These are phyloP conservation scores for Phaeosphaeria sp. DNA, from an alignment of 2,329 filamentous ascomycete species.

Conservation along the genomic window DNA sequence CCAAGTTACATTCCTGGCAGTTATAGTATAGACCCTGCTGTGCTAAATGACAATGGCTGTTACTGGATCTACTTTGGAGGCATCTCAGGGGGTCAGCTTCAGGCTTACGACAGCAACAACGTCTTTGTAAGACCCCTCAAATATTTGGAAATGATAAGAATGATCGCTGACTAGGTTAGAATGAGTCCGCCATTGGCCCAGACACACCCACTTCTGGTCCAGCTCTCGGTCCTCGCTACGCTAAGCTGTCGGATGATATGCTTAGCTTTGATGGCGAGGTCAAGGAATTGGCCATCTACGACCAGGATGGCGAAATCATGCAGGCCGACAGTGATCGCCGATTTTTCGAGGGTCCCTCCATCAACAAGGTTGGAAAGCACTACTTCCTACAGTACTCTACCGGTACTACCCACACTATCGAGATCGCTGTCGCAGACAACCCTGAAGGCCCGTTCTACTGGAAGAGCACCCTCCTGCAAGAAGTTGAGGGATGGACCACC, in stretches of 20 bases:
- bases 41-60: constrained; percentile 71
- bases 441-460: constrained; percentile 77
- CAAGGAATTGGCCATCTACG: constrained; percentile 68
- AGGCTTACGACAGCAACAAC: constrained; percentile 69
- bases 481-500: constrained; percentile 79
- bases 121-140: constrained; percentile 59
- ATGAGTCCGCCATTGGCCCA: constrained; percentile 8
- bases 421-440: constrained; percentile 68
- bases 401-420: constrained; percentile 76
- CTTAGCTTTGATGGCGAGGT: constrained; percentile 62
- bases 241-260: constrained; percentile 69
- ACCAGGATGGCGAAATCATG: constrained; percentile 64
- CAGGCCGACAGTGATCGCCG: constrained; percentile 72
- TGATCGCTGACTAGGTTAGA: constrained; percentile 16
- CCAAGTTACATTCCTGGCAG: constrained; percentile 68
- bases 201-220: constrained; percentile 34
- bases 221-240: constrained; percentile 71
- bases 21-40: constrained; percentile 77
- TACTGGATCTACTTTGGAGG: constrained; percentile 78
- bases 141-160: not conserved
- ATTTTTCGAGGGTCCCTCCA: constrained; percentile 81
- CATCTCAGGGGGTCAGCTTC: constrained; percentile 79
- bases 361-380: constrained; percentile 71
- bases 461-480: constrained; percentile 72
- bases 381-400: constrained; percentile 81